Evolutionary conservation across 2,329 filamentous ascomycete genomes (phyloP), one percentile per base, ranked within the genome.

Genomic region (Hymenoscyphus fraxineus): DNA sequence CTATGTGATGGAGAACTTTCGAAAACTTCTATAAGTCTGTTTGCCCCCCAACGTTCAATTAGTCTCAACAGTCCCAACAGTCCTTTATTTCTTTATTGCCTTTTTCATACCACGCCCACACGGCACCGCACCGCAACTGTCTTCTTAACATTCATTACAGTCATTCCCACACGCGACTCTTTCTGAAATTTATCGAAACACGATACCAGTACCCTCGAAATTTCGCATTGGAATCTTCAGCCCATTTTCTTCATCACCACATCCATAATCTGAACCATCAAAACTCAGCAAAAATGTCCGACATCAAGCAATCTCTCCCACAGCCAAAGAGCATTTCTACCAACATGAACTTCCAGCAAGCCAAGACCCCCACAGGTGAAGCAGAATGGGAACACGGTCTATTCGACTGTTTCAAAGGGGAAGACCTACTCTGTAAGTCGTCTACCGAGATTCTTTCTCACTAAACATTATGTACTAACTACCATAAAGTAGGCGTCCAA

Each of bases 351-450:
- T 58, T 60, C 32, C 57, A 62, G 51, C 55, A 66, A 63, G 39
- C 44, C 19, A 64, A 47, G 35, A 40, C 58, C 15, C 35, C 31
- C 19, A 69, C 64, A 13, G 69, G 70, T 38, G 60, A 60, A 10
- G 66, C 68, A 19, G 61, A 67, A 41, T 72, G 71, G 71, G 40
- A 54, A 19, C 60, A 60, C 59, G 65, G 62, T 44, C 60, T 72
- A 39, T 71, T 68, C 41, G 67, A 70, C 51, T 72, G 70, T 58
- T 70, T 71, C 56, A 60, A 57, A 7, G 67, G 68, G 1, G 64
- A 65, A 31, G 68, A 70, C 58, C 67, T 65, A 13, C 64, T 71
- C 32, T 71, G 70, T 72, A 66, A 35, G 66, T 65, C 31, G 4
- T 35, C 54, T n/a, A 16, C 3, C n/a, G 2, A 22, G 12, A 13